Base-by-base conservation (phyloP, 768 basidiomycete species). In the Pholiota microspora region DNA sequence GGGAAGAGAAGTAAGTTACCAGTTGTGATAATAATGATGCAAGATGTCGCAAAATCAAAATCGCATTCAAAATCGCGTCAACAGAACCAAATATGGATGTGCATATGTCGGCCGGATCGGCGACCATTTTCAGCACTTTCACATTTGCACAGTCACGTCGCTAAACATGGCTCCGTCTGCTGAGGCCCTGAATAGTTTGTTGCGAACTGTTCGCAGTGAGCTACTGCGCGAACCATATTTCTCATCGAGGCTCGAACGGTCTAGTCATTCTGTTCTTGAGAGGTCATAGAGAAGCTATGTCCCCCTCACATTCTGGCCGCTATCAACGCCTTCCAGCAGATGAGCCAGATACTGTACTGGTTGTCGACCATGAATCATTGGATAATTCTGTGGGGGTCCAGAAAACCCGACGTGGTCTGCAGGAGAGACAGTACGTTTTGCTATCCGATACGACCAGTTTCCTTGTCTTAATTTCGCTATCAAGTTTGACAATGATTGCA, bases 31-130 rank as follows among this genome's bases (percentile, higher is more conserved):
- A 69, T 59, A 62, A 72, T 71, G 67, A 66, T 69, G 70, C 69
- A 71, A 73, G 67, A 71, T 69, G 67, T 64, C 66, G 66, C 62
- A 56, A 62, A 61, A 64, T 64, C 64, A 64, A 67, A 67, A 64
- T 65, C 45, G 54, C 47, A 62, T 53, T 63, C 64, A 65, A 64
- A 64, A 62, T 65, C 58, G 46, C 48, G 23, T 21, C 21, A 46
- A 34, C 40, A 42, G 2, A 8, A 1, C 32, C 2, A 12, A 35
- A 21, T 35, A 51, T 32, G 27, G 27, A 40, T 36, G 35, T 36
- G 18, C 7, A 4, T 21, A 9, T 23, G 18, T 16, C n/a, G 38
- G 38, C 38, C 38, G 18, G 7, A 18, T 21, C 40, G 40, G 38
- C 38, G 7, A 6, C 38, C 15, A 40, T 8, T 16, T 23, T 40